Base-by-base conservation (phyloP, 768 basidiomycete species). In the Tremella mesenterica region DNA sequence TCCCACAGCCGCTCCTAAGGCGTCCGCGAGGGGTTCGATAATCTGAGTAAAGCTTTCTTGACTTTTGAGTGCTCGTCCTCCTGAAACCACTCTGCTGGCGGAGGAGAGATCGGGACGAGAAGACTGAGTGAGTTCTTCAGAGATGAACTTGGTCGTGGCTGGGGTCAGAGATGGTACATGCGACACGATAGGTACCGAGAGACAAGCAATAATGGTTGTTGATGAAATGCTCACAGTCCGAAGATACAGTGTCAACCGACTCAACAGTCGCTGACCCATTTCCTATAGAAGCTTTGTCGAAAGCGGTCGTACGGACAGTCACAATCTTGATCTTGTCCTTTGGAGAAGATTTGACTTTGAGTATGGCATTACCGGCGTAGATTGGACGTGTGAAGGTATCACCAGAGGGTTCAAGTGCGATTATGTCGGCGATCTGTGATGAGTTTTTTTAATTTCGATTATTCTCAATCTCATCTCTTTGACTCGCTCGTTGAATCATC, bases 361-460 rank as follows among this genome's bases (percentile, higher is more conserved):
- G 81, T 52, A 97, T 89, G 41, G 95, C 95, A 68, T 97, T 97
- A 45, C 95, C 95, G 21, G 95, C 95, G 65, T 99, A 97, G 65
- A 97, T 95, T 25, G 89, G 90, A 23, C 93, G 86, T 4, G 86
- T 83, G 72, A 92, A 97, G 63, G 78, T 80, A 59, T 85, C 84
- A 29, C 82, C 81, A 2, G 58, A 57, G n/a, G 83, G 73, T 34
- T 83, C 79, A 59, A 96, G 77, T 13, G 85, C 85, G 29, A 84
- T 86, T 63, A 97, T 81, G 74, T 97, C 92, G 29, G 90, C 90
- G 56, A 95, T 80, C 73, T 74, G 52, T 4, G 20, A 21, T 44
- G 1, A 51, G 39, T 38, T 23, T 18, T n/a, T n/a, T 18, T 16
- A 25, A 12, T 33, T 8, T 23, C 21, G 20, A 30, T 26, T 2